These are phyloP conservation scores for Arachnopeziza araneosa DNA, from an alignment of 2,329 filamentous ascomycete genomes.

Conservation along the genomic window DNA sequence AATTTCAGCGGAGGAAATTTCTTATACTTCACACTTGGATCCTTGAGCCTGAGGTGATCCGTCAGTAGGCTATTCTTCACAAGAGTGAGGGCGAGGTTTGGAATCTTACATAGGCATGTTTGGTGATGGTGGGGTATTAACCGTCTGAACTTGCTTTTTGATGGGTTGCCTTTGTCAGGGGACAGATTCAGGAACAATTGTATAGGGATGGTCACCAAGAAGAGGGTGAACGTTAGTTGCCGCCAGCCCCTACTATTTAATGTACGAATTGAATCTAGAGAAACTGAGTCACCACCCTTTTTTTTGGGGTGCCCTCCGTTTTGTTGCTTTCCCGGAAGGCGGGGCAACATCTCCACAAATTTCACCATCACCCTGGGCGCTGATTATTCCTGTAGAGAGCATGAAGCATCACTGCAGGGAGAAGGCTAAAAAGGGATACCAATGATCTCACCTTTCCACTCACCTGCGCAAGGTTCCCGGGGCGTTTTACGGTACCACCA, in stretches of 20 bases:
- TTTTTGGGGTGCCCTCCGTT: background rate
- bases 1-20: constrained; percentile 57
- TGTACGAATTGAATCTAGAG: background rate
- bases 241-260: background rate
- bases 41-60: constrained; percentile 54
- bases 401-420: background rate
- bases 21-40: constrained; percentile 73
- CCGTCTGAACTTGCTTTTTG: background rate
- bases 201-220: background rate
- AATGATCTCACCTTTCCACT: background rate
- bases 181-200: background rate
- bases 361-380: background rate
- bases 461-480: too few relatives aligned
- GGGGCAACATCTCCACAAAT: background rate
- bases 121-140: background rate
- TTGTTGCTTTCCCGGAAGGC: background rate
- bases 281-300: background rate
- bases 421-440: background rate
- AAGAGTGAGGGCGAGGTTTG: background rate
- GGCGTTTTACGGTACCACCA: too few relatives aligned
- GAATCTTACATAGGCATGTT: constrained; percentile 2
- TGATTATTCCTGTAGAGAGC: too few relatives aligned
- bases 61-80: background rate
- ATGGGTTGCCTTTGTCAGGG: background rate
- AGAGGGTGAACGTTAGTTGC: background rate